These are phyloP conservation scores for Favolaschia claudopus DNA, from an alignment of 768 basidiomycete genomes.

Conservation along the genomic window DNA sequence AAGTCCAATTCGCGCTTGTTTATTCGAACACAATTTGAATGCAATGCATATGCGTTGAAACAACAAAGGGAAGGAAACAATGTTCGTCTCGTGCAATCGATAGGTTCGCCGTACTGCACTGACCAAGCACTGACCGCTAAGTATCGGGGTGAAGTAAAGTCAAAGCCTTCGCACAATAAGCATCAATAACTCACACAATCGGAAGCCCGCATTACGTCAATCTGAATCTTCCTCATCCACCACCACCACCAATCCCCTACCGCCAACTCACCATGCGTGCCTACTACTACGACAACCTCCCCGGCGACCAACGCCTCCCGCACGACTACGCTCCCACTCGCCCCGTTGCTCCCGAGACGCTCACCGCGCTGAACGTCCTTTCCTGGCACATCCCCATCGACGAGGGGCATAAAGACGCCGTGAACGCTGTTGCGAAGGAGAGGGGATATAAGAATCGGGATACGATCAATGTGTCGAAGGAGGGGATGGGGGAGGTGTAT, in stretches of 20 bases:
- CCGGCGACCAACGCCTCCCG: constrained; percentile 81
- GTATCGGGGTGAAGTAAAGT: too few relatives aligned
- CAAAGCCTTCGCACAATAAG: too few relatives aligned
- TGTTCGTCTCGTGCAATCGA: too few relatives aligned
- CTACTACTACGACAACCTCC: constrained; percentile 77
- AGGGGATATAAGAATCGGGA: constrained; percentile 87
- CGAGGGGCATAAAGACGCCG: constrained; percentile 60
- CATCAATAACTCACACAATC: too few relatives aligned
- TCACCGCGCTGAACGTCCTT: constrained; percentile 68
- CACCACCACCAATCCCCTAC: constrained; percentile 1
- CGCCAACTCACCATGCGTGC: constrained; percentile 61
- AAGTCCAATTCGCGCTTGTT: too few relatives aligned
- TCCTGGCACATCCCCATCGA: constrained; percentile 73
- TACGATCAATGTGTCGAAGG: constrained; percentile 77
- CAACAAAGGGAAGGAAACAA: too few relatives aligned
- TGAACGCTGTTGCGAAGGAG: constrained; percentile 71
- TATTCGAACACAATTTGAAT: too few relatives aligned
- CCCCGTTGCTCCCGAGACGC: constrained; percentile 55
- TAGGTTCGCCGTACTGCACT: too few relatives aligned
- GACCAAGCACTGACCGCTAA: too few relatives aligned
- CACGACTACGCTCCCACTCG: constrained; percentile 75
- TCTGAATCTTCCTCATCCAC: not conserved
- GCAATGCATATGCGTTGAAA: too few relatives aligned
- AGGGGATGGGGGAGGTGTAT: constrained; percentile 82
- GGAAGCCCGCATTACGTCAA: too few relatives aligned